phyloP scores from a whole-genome alignment of 352 stramenopile species.

The Pythium apleroticum region DNA sequence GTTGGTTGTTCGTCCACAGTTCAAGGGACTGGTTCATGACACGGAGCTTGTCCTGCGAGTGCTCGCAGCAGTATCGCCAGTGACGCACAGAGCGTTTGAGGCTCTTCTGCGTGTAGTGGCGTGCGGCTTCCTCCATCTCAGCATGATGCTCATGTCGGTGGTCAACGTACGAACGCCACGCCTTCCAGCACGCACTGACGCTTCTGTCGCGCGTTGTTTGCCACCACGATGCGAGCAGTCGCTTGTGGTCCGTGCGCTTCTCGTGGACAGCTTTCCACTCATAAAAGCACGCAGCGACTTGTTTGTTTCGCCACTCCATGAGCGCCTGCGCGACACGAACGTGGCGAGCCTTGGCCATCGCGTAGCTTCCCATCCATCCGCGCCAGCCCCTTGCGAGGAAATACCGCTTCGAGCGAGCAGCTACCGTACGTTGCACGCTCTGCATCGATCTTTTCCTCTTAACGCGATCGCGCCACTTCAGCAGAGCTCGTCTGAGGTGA shows the following conservation, averaged over 20 bases:
- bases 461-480: background rate
- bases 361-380: conserved; percentile 6
- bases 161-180: conserved; percentile 5
- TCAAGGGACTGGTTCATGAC: conserved; percentile 7
- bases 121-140: background rate
- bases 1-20: conserved; percentile 2
- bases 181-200: conserved; percentile 4
- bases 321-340: background rate
- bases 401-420: background rate
- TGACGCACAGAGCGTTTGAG: background rate
- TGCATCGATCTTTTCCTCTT: background rate
- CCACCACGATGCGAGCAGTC: background rate
- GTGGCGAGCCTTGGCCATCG: conserved; percentile 1
- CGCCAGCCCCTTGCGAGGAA: conserved; percentile 2
- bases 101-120: background rate
- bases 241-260: background rate
- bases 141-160: background rate
- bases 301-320: conserved; percentile 12
- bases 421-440: background rate
- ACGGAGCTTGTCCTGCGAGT: background rate
- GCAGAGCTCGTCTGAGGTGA: background rate
- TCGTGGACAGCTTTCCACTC: conserved; percentile 8
- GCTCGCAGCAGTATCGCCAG: background rate
- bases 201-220: background rate
- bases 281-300: conserved; percentile 4